Percentiles rank a stretch among this genome's conserved stretches.
phyloP scores from a whole-genome alignment of 2,329 filamentous ascomycete species.

The Claviceps monticola region DNA sequence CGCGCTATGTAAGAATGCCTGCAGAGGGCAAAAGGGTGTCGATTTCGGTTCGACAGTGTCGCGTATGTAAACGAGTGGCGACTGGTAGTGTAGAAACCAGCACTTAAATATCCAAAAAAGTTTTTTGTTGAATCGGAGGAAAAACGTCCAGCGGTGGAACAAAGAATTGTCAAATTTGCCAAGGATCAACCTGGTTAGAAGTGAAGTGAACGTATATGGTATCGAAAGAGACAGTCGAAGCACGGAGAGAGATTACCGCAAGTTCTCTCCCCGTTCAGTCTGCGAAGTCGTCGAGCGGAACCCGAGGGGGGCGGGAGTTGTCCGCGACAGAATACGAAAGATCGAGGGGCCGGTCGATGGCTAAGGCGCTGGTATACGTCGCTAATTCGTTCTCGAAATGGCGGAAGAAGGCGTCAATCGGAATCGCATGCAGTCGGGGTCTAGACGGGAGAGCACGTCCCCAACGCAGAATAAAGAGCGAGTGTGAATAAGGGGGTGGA shows the following conservation, averaged over 20 bases:
- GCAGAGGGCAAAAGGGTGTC: neutral
- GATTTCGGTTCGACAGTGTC: neutral
- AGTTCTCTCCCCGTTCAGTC: neutral
- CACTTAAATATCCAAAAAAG: no score
- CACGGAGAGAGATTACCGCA: neutral
- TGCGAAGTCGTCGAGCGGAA: neutral
- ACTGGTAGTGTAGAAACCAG: no score
- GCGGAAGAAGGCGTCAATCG: slow-evolving; percentile 2
- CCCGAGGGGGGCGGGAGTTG: neutral
- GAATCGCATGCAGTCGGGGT: slow-evolving; percentile 4
- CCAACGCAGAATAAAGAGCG: neutral
- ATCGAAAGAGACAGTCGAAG: slow-evolving; percentile 7
- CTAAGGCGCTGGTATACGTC: slow-evolving; percentile 1
- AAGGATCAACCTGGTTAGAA: slow-evolving; percentile 41
- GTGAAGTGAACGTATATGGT: slow-evolving; percentile 8
- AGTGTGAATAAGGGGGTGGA: neutral
- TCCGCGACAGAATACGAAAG: neutral
- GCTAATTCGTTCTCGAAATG: neutral
- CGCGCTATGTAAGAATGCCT: neutral
- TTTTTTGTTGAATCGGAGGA: neutral
- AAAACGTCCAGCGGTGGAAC: slow-evolving; percentile 4
- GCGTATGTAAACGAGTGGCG: no score
- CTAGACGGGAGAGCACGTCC: neutral
- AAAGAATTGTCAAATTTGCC: slow-evolving; percentile 20
- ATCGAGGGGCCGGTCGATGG: neutral